Conservation (phyloP, 2,329 filamentous ascomycete species). For the Penicillium olsonii region DNA sequence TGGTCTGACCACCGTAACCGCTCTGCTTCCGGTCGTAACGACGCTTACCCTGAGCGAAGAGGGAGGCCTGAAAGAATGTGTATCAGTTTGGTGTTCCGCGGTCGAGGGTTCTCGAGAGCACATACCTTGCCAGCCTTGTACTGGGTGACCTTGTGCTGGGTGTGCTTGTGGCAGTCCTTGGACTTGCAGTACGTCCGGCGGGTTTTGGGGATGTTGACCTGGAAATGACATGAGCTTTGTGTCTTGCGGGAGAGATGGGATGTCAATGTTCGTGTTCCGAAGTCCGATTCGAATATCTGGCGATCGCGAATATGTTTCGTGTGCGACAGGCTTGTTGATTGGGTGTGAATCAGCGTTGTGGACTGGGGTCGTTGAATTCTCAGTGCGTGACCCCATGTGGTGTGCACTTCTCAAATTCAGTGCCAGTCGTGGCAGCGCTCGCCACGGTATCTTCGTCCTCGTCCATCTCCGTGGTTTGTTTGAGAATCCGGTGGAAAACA, state of each 20-base stretch:
- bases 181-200: conserved; percentile 97
- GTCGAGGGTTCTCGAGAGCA: conserved; percentile 23
- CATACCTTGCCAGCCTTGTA: conserved; percentile 92
- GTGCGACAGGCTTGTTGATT: not conserved
- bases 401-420: not conserved
- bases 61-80: conserved; percentile 65
- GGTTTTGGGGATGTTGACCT: conserved; percentile 99
- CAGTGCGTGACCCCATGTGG: not conserved
- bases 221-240: conserved; percentile 30
- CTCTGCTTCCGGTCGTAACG: conserved; percentile 99
- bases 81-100: conserved; percentile 28
- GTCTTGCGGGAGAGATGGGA: conserved; percentile 5
- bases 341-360: not conserved
- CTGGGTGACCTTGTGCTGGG: conserved; percentile 89
- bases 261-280: conserved; percentile 9
- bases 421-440: not conserved
- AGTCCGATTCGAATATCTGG: conserved; percentile 13
- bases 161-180: conserved; percentile 92
- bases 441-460: not conserved
- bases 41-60: conserved; percentile 98
- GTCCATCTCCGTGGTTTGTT: not conserved
- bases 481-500: conserved; percentile 1
- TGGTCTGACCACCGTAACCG: conserved; percentile 99
- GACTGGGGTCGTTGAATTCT: not conserved
- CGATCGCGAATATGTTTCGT: conserved; percentile 2